phyloP scores from a whole-genome alignment of 176 grass and related monocot species.

The Carex kokanica region DNA sequence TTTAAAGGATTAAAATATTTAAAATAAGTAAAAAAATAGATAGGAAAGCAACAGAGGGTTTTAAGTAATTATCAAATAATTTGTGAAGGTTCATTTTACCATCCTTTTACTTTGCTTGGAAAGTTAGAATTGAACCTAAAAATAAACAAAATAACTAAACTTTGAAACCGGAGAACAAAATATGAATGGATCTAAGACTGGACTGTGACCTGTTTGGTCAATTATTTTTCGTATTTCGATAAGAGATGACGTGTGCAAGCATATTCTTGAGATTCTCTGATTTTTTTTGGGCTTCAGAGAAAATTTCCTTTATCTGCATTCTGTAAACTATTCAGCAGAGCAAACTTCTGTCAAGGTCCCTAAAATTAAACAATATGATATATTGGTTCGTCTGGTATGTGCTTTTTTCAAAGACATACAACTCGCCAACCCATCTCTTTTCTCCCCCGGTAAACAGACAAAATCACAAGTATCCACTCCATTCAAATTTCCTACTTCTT shows the following conservation, averaged over 20 bases:
- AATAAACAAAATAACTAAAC: background rate
- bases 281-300: background rate
- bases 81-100: background rate
- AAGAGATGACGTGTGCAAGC: background rate
- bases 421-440: constrained; percentile 10
- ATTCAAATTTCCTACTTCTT: background rate
- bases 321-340: background rate
- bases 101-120: background rate
- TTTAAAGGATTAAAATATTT: background rate
- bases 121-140: background rate
- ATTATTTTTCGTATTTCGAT: background rate
- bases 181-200: background rate
- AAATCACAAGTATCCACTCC: background rate
- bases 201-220: background rate
- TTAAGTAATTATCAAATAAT: background rate
- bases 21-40: background rate
- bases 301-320: background rate
- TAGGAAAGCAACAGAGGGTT: background rate
- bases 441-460: background rate
- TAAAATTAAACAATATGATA: background rate
- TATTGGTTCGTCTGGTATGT: background rate
- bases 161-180: background rate
- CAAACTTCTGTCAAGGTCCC: background rate
- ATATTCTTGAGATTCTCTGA: background rate
- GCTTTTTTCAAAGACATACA: background rate